These are phyloP conservation scores for Malus hybrid DNA, from an alignment of 331 rosid species.

Conservation along the genomic window DNA sequence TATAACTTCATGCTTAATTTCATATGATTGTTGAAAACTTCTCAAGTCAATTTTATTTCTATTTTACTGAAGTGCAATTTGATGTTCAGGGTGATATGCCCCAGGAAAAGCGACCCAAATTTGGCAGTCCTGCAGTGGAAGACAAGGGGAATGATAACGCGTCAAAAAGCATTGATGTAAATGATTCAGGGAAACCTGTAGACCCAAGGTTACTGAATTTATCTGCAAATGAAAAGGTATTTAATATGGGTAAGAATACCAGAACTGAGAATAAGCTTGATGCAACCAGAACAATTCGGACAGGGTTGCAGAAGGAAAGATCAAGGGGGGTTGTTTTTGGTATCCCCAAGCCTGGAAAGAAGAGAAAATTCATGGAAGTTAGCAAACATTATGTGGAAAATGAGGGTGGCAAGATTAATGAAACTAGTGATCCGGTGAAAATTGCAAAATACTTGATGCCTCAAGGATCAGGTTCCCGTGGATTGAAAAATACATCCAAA, in stretches of 20 bases:
- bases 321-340: constrained; percentile 69
- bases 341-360: constrained; percentile 95
- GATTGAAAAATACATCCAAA: constrained; percentile 56
- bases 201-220: constrained; percentile 46
- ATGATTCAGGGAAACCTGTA: constrained; percentile 39
- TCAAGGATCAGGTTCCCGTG: constrained; percentile 44
- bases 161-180: constrained; percentile 24
- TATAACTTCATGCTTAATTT: constrained; percentile 7
- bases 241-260: constrained; percentile 69
- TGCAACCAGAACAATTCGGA: constrained; percentile 46
- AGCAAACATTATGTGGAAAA: constrained; percentile 85
- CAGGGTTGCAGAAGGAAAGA: constrained; percentile 84
- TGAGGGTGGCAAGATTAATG: constrained; percentile 37
- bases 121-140: constrained; percentile 48
- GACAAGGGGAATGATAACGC: constrained; percentile 51
- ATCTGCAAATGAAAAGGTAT: constrained; percentile 53
- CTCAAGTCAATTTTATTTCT: not conserved
- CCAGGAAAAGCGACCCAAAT: constrained; percentile 67
- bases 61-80: constrained; percentile 24
- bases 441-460: constrained; percentile 54
- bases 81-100: constrained; percentile 74
- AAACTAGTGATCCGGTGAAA: constrained; percentile 55
- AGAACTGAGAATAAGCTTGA: constrained; percentile 51
- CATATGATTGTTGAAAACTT: not conserved
- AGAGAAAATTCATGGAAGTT: constrained; percentile 96